Conservation (phyloP, 208 protist genomes). For the Strigomonas culicis region DNA sequence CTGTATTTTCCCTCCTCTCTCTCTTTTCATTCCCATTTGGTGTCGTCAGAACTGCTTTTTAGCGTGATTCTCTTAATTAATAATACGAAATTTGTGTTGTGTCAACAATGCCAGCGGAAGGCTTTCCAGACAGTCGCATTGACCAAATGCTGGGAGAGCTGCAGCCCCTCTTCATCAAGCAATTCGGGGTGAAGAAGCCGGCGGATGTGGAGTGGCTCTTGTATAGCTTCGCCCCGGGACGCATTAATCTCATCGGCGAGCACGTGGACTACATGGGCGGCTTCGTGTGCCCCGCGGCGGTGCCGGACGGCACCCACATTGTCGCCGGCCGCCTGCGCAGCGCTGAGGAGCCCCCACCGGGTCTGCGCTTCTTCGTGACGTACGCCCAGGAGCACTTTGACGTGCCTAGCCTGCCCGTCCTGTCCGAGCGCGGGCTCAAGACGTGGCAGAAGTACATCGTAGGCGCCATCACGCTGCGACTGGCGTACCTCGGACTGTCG, state of each 20-base stretch:
- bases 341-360: slow-evolving; percentile 27
- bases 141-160: slow-evolving; percentile 38
- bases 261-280: slow-evolving; percentile 90
- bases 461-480: slow-evolving; percentile 49
- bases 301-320: slow-evolving; percentile 61
- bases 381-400: slow-evolving; percentile 49
- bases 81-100: neutral
- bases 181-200: slow-evolving; percentile 37
- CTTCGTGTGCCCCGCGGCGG: slow-evolving; percentile 67
- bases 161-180: slow-evolving; percentile 45
- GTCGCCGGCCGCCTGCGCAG: slow-evolving; percentile 62
- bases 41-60: neutral
- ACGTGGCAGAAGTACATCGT: slow-evolving; percentile 65
- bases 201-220: slow-evolving; percentile 70
- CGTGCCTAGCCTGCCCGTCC: slow-evolving; percentile 23
- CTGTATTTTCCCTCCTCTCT: slow-evolving; percentile 9
- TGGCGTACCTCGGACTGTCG: slow-evolving; percentile 43
- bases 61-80: neutral
- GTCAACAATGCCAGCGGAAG: slow-evolving; percentile 51
- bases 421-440: slow-evolving; percentile 25
- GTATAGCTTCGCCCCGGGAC: slow-evolving; percentile 77
- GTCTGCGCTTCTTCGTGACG: slow-evolving; percentile 64
- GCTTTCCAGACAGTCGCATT: slow-evolving; percentile 44
- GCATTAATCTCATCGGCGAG: slow-evolving; percentile 91
- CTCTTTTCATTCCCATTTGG: neutral